phyloP scores from a whole-genome alignment of 495 filamentous ascomycete species.

The Penicillium longicatenatum region DNA sequence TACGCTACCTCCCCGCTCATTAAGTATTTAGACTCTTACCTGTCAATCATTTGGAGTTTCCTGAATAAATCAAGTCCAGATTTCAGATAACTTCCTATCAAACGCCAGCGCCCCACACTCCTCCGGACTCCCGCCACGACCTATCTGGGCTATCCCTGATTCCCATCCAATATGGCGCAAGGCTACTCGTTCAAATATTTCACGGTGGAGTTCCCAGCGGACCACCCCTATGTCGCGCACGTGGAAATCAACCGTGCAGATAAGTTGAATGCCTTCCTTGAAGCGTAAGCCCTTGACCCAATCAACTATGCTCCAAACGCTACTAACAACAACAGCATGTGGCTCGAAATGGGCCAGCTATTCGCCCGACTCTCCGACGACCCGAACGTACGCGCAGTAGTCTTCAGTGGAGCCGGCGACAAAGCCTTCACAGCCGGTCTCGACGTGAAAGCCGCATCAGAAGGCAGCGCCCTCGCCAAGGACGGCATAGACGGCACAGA shows the following conservation, averaged over 20 bases:
- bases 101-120: neutral
- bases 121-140: neutral
- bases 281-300: slow-evolving; percentile 50
- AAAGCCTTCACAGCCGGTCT: slow-evolving; percentile 82
- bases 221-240: slow-evolving; percentile 73
- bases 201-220: slow-evolving; percentile 67
- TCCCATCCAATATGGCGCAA: slow-evolving; percentile 23
- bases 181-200: slow-evolving; percentile 66
- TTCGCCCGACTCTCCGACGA: slow-evolving; percentile 75
- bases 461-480: slow-evolving; percentile 23
- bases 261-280: slow-evolving; percentile 89
- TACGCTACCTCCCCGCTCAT: neutral
- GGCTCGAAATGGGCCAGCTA: slow-evolving; percentile 73
- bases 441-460: slow-evolving; percentile 70
- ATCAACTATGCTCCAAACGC: neutral
- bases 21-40: neutral
- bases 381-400: slow-evolving; percentile 71
- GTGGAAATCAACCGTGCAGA: slow-evolving; percentile 90
- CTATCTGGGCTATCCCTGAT: too few relatives aligned
- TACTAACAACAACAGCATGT: slow-evolving; percentile 63
- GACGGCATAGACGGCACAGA: slow-evolving; percentile 43
- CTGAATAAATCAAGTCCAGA: neutral
- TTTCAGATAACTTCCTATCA: neutral
- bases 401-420: slow-evolving; percentile 82
- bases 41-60: neutral